Conservation (phyloP, 2,329 filamentous ascomycete species). For the Beauveria scarabaeidicola region DNA sequence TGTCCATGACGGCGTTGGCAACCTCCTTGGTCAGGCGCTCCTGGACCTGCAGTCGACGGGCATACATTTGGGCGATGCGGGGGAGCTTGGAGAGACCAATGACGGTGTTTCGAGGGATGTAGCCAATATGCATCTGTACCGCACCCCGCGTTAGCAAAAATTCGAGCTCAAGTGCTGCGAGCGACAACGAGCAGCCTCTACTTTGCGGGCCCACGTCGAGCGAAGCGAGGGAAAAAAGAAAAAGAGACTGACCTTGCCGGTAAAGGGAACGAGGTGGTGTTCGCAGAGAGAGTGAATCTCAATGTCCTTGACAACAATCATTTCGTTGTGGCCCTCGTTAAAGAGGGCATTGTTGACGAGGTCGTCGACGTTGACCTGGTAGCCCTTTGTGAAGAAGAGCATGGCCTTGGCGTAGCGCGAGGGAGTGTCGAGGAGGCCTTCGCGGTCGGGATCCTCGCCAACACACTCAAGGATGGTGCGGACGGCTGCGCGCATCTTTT, state of each 20-base stretch:
- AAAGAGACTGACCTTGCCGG: constrained; percentile 60
- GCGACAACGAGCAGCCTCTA: not conserved
- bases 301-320: constrained; percentile 97
- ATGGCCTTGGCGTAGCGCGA: constrained; percentile 90
- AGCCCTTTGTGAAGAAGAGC: constrained; percentile 93
- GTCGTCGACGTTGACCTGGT: constrained; percentile 86
- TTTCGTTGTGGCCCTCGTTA: constrained; percentile 91
- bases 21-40: constrained; percentile 95
- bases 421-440: constrained; percentile 60
- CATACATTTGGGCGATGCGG: constrained; percentile 95
- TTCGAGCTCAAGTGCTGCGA: not conserved
- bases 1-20: constrained; percentile 84
- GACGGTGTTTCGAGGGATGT: constrained; percentile 85
- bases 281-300: constrained; percentile 93
- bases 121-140: constrained; percentile 90
- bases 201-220: not conserved
- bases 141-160: not conserved
- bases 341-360: constrained; percentile 93
- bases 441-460: constrained; percentile 58
- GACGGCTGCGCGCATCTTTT: constrained; percentile 53
- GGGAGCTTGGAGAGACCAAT: constrained; percentile 94
- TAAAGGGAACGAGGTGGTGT: constrained; percentile 95
- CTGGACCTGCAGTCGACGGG: constrained; percentile 86
- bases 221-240: constrained; percentile 4
- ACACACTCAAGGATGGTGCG: constrained; percentile 60